phyloP scores from a whole-genome alignment of 2,329 filamentous ascomycete species.

The Aureobasidium namibiae region DNA sequence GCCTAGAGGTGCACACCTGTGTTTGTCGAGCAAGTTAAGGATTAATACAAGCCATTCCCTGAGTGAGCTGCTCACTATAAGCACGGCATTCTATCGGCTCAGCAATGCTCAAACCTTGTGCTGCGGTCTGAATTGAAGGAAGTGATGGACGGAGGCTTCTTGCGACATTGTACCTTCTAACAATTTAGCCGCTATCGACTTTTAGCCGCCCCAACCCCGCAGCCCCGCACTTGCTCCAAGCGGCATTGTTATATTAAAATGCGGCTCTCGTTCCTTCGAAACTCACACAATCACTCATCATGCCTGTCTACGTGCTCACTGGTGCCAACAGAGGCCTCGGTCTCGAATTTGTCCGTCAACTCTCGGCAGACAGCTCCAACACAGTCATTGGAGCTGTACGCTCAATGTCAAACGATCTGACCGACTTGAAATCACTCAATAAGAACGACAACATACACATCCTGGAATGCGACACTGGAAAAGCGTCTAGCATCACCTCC shows the following conservation, averaged over 20 bases:
- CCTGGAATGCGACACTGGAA: conserved; percentile 34
- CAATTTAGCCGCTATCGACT: not conserved
- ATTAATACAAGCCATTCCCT: too few relatives aligned
- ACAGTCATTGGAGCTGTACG: conserved; percentile 35
- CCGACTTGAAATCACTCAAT: conserved; percentile 23
- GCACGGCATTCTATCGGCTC: too few relatives aligned
- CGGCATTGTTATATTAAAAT: too few relatives aligned
- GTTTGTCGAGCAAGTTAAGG: too few relatives aligned
- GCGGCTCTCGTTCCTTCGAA: too few relatives aligned
- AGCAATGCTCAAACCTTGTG: too few relatives aligned
- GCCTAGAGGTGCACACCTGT: too few relatives aligned
- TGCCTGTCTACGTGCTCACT: conserved; percentile 29
- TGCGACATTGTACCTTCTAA: not conserved
- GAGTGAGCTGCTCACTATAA: too few relatives aligned
- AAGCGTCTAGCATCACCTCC: conserved; percentile 27
- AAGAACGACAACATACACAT: conserved; percentile 28
- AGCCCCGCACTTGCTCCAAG: too few relatives aligned
- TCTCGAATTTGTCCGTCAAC: conserved; percentile 26
- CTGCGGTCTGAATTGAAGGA: too few relatives aligned
- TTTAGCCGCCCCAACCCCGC: not conserved
- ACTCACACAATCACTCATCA: conserved; percentile 16
- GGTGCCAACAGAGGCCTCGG: conserved; percentile 30
- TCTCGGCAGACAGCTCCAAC: conserved; percentile 20
- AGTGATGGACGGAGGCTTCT: too few relatives aligned
- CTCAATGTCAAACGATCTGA: conserved; percentile 23